Evolutionary conservation across 179 eudicot genomes (phyloP), one percentile per base, ranked within the genome.

Genomic region (Patellifolia procumbens): DNA sequence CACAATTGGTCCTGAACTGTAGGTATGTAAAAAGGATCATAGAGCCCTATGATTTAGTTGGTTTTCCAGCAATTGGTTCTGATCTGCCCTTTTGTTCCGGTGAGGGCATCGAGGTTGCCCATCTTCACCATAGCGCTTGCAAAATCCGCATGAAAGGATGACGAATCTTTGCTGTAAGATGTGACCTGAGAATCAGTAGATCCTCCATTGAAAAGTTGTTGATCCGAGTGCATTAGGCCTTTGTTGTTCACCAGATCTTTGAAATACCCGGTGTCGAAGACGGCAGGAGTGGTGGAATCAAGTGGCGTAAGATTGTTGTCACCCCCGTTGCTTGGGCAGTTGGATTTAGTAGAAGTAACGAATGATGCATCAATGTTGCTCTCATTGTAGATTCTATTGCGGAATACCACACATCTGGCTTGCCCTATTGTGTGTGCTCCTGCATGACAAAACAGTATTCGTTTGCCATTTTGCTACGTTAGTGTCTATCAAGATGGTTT

Each of bases 301-400:
- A 78, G 64, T 28, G 74, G 63, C 34, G 71, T 49, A 20, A 58
- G 61, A 29, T 73, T 67, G 26, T 79, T 35, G 61, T 86, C 87
- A 7, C 85, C 78, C 26, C 87, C 86, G 2, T 12, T 74, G 31
- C 20, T 67, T 1, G 87, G 91, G 65, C 89, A 88, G 13, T 74
- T 75, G 7, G 68, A 4, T 70, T 80, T 70, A 28, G 75, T 48
- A 4, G 75, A 75, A 28, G n/a, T 61, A 1, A 81, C 85, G 26
- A 86, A 83, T 22, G 26, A 20, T 0, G 85, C 74, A 53, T 84
- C 83, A 3, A 88, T 82, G 79, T 80, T 84, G 66, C 77, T 78
- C 46, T 88, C 86, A 28, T 80, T 82, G 76, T 86, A 80, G 5
- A 86, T 83, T 8, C 81, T 84, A 16, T 35, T 70, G 8, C 79